These are phyloP conservation scores for Zygotorulaspora chibaensis DNA, from an alignment of 805 yeast genomes.

Conservation along the genomic window DNA sequence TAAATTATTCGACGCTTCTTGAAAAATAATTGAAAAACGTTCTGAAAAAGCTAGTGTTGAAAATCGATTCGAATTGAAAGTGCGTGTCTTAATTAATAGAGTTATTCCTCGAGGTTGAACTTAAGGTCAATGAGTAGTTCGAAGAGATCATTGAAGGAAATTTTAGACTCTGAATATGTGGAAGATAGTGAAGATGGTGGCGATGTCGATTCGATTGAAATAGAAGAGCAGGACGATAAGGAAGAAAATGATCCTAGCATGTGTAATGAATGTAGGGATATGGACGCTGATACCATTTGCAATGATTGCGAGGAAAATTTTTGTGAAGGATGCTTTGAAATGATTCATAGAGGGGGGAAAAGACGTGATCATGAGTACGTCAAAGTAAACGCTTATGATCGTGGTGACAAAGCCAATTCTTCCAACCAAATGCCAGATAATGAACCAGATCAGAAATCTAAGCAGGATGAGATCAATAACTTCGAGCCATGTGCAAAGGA, in stretches of 20 bases:
- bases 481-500: constrained; percentile 20
- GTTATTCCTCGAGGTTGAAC: neutral
- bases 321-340: constrained; percentile 64
- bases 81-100: neutral
- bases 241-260: constrained; percentile 36
- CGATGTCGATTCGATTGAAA: constrained; percentile 15
- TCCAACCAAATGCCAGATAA: constrained; percentile 18
- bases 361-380: constrained; percentile 43
- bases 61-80: neutral
- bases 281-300: constrained; percentile 63
- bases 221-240: constrained; percentile 27
- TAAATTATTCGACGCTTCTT: too few species aligned
- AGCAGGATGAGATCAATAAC: constrained; percentile 16
- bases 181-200: constrained; percentile 32
- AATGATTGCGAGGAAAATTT: constrained; percentile 59
- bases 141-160: constrained; percentile 36
- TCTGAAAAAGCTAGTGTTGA: too few species aligned
- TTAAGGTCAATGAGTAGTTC: constrained; percentile 15
- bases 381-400: constrained; percentile 24
- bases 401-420: constrained; percentile 15
- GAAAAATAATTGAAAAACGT: too few species aligned
- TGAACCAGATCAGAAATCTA: constrained; percentile 11
- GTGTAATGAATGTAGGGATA: constrained; percentile 72
- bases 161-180: constrained; percentile 38
- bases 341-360: constrained; percentile 67